Evolutionary conservation across 306 rosid species (phyloP).

Genomic region (Ammopiptanthus mongolicus): DNA sequence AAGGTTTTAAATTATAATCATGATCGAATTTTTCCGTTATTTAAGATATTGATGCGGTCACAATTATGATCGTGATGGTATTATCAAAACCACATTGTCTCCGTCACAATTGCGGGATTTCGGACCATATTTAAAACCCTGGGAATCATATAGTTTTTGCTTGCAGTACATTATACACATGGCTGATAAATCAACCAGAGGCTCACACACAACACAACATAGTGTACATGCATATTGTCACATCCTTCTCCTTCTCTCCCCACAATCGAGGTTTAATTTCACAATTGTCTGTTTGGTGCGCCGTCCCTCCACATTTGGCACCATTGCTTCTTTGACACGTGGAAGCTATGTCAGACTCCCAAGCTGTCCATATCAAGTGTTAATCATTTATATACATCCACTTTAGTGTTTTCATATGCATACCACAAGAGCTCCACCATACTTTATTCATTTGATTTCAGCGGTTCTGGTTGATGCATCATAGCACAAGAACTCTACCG

Average conservation of each 20-base stretch:
- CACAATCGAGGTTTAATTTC: conserved; percentile 20
- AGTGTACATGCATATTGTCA: conserved; percentile 12
- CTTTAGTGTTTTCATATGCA: conserved; percentile 25
- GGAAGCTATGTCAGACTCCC: conserved; percentile 37
- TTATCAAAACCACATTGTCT: too few species aligned
- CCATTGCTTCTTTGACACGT: conserved; percentile 40
- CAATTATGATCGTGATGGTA: too few species aligned
- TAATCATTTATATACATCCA: conserved; percentile 41
- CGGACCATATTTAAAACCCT: too few species aligned
- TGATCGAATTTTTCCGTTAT: too few species aligned
- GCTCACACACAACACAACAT: not conserved
- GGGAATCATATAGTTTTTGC: not conserved
- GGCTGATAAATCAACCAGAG: not conserved
- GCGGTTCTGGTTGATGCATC: not conserved
- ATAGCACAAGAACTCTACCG: conserved; percentile 4
- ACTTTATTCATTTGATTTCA: not conserved
- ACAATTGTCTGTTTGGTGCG: conserved; percentile 51
- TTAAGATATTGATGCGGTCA: too few species aligned
- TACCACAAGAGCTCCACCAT: conserved; percentile 31
- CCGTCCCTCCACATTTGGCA: conserved; percentile 66
- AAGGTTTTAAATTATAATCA: too few species aligned
- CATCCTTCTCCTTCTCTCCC: conserved; percentile 2
- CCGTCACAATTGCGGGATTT: too few species aligned
- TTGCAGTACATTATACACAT: not conserved
- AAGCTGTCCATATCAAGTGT: conserved; percentile 44